These are phyloP conservation scores for Shiraia sp. DNA, from an alignment of 2,329 filamentous ascomycete species.

Conservation along the genomic window DNA sequence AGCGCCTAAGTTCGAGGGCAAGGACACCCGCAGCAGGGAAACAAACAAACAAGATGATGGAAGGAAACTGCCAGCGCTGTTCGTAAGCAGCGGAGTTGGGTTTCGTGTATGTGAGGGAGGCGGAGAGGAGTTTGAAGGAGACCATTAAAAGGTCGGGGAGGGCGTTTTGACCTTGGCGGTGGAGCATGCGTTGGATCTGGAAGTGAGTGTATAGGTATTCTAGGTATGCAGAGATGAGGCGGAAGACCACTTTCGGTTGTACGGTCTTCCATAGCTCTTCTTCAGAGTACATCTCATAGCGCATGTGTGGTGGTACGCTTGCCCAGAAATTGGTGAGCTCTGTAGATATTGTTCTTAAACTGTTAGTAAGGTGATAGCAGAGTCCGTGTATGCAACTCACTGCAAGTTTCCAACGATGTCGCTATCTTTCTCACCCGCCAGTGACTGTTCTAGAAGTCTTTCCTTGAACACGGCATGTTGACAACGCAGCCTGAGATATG, in stretches of 20 bases:
- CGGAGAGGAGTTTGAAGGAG: conserved; percentile 38
- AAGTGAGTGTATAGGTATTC: conserved; percentile 41
- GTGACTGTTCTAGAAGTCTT: conserved; percentile 35
- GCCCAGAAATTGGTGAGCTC: conserved; percentile 36
- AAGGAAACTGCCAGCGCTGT: conserved; percentile 37
- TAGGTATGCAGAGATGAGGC: conserved; percentile 37
- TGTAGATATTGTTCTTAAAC: conserved; percentile 29
- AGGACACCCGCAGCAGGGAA: conserved; percentile 41
- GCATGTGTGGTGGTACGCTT: conserved; percentile 32
- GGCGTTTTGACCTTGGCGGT: conserved; percentile 36
- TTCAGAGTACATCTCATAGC: conserved; percentile 41
- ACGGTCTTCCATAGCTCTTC: conserved; percentile 34
- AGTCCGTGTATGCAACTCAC: conserved; percentile 18
- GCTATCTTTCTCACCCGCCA: conserved; percentile 35
- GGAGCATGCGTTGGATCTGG: conserved; percentile 38
- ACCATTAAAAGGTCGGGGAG: conserved; percentile 37
- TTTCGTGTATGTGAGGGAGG: conserved; percentile 37
- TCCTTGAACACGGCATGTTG: conserved; percentile 36
- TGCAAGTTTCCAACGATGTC: conserved; percentile 35
- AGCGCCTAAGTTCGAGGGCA: conserved; percentile 38
- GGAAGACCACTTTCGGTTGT: conserved; percentile 26
- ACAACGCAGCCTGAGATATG: conserved; percentile 32
- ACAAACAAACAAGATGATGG: conserved; percentile 41
- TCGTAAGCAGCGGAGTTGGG: conserved; percentile 35
- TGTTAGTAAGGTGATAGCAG: conserved; percentile 2